These are phyloP conservation scores for Leccinellum albellum DNA, from an alignment of 768 basidiomycete species.

Conservation along the genomic window DNA sequence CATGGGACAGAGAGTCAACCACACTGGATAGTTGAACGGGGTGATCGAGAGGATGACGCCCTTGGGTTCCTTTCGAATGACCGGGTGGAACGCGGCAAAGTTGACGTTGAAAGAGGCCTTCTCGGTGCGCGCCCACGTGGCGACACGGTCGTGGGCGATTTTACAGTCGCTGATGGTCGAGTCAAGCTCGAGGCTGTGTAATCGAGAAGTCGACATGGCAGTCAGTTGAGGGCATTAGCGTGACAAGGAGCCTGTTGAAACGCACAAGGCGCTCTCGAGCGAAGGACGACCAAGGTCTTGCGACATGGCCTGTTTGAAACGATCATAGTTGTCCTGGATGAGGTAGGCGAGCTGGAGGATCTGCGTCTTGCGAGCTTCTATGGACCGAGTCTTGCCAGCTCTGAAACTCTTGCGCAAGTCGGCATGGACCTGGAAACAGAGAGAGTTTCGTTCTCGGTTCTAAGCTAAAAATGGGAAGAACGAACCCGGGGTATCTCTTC, in stretches of 20 bases:
- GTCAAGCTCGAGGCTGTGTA: conserved; percentile 58
- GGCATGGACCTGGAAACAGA: conserved; percentile 50
- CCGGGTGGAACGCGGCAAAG: conserved; percentile 57
- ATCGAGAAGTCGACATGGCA: not conserved
- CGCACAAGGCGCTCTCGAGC: conserved; percentile 55
- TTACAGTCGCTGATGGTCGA: conserved; percentile 51
- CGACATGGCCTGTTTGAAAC: conserved; percentile 54
- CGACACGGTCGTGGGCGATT: conserved; percentile 58
- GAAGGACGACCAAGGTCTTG: conserved; percentile 62
- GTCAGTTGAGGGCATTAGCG: not conserved
- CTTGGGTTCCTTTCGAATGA: conserved; percentile 72
- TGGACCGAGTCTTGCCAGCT: conserved; percentile 60
- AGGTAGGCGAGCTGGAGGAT: conserved; percentile 72
- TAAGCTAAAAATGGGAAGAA: not conserved
- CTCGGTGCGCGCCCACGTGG: conserved; percentile 71
- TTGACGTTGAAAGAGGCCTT: conserved; percentile 52
- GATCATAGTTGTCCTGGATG: conserved; percentile 65
- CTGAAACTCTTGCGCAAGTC: conserved; percentile 56
- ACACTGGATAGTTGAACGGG: conserved; percentile 76
- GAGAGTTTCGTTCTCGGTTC: not conserved
- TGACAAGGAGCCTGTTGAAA: not conserved
- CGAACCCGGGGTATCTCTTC: conserved; percentile 51
- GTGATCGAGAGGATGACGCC: conserved; percentile 66
- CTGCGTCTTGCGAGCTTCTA: conserved; percentile 71
- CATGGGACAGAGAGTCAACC: conserved; percentile 54